phyloP scores from a whole-genome alignment of 2,329 filamentous ascomycete species.

The Fusarium irregulare region DNA sequence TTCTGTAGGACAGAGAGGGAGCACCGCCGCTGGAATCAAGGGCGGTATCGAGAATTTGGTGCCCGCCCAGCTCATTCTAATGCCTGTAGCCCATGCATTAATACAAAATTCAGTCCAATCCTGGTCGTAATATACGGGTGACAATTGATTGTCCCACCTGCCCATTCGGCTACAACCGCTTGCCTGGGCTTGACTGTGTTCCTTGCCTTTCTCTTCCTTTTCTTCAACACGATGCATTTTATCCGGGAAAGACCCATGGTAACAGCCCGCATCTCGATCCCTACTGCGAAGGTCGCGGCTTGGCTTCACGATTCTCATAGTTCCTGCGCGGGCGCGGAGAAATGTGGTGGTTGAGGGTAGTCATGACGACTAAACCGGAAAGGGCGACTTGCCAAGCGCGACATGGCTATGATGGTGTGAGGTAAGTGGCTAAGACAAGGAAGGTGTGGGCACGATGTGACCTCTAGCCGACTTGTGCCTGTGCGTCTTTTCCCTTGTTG shows the following conservation, averaged over 20 bases:
- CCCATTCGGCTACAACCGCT: constrained; percentile 24
- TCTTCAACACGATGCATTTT: neutral
- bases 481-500: constrained; percentile 38
- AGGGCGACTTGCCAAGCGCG: constrained; percentile 37
- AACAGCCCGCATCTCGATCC: constrained; percentile 6
- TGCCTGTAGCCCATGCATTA: constrained; percentile 20
- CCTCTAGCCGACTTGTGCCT: constrained; percentile 36
- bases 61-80: constrained; percentile 22
- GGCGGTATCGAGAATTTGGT: constrained; percentile 25
- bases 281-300: neutral
- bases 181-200: constrained; percentile 7
- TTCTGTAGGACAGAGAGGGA: constrained; percentile 17
- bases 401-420: constrained; percentile 33
- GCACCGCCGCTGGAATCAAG: constrained; percentile 26
- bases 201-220: neutral
- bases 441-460: constrained; percentile 32
- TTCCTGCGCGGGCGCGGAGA: constrained; percentile 16
- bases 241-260: neutral
- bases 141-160: constrained; percentile 26
- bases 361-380: constrained; percentile 37
- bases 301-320: constrained; percentile 1
- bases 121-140: constrained; percentile 6
- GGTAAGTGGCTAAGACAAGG: constrained; percentile 33
- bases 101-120: constrained; percentile 13
- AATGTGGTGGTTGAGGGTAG: constrained; percentile 40